phyloP scores from a whole-genome alignment of 371 early-diverging fungal genomes.

The Mucor mucedo region DNA sequence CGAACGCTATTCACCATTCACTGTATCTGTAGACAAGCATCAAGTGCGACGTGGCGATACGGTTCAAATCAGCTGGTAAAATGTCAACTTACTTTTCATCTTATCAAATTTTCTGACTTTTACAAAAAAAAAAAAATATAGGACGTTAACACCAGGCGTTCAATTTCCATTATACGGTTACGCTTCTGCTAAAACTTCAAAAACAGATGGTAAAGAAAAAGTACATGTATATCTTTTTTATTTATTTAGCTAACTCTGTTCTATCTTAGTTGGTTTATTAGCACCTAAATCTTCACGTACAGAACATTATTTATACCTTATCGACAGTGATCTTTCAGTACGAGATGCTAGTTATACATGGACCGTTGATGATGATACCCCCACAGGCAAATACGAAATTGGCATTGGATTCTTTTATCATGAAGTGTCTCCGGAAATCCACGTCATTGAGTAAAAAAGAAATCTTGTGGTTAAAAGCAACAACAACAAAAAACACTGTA shows the following conservation, averaged over 20 bases:
- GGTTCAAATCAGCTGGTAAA: conserved; percentile 17
- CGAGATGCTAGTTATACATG: conserved; percentile 17
- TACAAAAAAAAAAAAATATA: neutral
- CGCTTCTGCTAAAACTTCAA: conserved; percentile 25
- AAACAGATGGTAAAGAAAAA: conserved; percentile 22
- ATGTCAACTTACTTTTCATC: neutral
- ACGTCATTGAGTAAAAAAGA: conserved; percentile 4
- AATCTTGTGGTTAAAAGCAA: neutral
- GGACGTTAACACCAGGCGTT: conserved; percentile 22
- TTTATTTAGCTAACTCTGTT: neutral
- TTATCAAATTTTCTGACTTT: neutral
- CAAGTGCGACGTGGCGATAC: conserved; percentile 16
- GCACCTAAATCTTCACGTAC: conserved; percentile 15
- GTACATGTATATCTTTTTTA: no score
- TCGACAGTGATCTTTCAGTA: conserved; percentile 19
- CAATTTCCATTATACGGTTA: conserved; percentile 30
- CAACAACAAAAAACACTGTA: neutral
- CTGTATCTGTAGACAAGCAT: neutral
- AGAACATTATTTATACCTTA: conserved; percentile 15
- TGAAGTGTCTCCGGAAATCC: conserved; percentile 15
- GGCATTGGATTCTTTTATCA: conserved; percentile 31
- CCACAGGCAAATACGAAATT: conserved; percentile 22
- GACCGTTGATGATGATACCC: conserved; percentile 20
- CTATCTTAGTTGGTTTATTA: conserved; percentile 21
- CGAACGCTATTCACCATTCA: conserved; percentile 5